phyloP scores from a whole-genome alignment of 371 early-diverging fungal genomes.

The Apophysomyces variabilis region DNA sequence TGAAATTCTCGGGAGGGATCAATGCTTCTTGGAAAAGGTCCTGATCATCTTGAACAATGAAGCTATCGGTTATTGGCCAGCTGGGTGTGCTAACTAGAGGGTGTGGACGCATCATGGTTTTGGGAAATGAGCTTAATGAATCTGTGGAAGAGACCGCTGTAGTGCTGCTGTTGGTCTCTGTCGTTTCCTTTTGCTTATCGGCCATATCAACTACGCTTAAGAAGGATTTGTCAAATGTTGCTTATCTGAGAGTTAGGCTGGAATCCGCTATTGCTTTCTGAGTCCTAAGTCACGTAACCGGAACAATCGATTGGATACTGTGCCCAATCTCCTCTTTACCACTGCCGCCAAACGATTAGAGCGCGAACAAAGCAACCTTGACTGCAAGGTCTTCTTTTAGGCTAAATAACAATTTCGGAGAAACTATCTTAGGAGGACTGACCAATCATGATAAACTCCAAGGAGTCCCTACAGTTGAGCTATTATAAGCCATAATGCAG shows the following conservation, averaged over 20 bases:
- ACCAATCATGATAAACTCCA: too few relatives aligned
- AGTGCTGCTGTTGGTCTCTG: background rate
- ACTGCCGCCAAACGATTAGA: too few relatives aligned
- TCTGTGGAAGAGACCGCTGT: background rate
- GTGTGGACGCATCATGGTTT: background rate
- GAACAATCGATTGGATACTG: too few relatives aligned
- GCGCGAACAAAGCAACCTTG: too few relatives aligned
- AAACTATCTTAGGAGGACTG: too few relatives aligned
- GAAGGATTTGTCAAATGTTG: background rate
- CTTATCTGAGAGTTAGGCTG: too few relatives aligned
- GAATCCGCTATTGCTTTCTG: too few relatives aligned
- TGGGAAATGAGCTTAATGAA: background rate
- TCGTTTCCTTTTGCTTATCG: conserved; percentile 1
- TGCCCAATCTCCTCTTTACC: too few relatives aligned
- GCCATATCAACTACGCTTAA: background rate
- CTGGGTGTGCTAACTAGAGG: conserved; percentile 17
- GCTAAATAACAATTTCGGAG: too few relatives aligned
- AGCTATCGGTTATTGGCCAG: conserved; percentile 40
- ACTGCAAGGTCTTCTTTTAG: too few relatives aligned
- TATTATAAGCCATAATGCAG: too few relatives aligned
- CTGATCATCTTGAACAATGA: conserved; percentile 44
- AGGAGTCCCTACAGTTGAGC: too few relatives aligned
- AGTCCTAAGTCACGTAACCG: background rate
- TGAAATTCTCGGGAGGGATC: conserved; percentile 91
- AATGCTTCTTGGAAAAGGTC: conserved; percentile 66